phyloP scores from a whole-genome alignment of 2,329 filamentous ascomycete species.

The Penicillium sp. region DNA sequence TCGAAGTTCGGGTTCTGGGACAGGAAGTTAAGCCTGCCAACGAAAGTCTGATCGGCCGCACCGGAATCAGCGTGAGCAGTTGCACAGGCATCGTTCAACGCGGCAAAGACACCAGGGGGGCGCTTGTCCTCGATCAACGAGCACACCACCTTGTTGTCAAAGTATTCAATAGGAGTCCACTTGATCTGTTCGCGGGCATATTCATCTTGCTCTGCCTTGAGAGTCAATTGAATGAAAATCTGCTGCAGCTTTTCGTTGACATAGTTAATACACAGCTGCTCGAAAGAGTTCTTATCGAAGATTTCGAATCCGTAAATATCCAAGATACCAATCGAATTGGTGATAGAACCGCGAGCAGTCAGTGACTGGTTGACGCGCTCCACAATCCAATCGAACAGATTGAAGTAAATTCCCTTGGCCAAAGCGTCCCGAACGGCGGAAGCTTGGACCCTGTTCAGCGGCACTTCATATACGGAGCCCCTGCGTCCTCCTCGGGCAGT shows the following conservation, averaged over 20 bases:
- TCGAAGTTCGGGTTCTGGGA: slow-evolving; percentile 84
- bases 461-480: slow-evolving; percentile 69
- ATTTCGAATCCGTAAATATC: slow-evolving; percentile 99
- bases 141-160: slow-evolving; percentile 98
- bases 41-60: slow-evolving; percentile 93
- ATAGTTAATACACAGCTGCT: slow-evolving; percentile 99
- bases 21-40: slow-evolving; percentile 86
- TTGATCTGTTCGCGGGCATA: slow-evolving; percentile 94
- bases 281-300: slow-evolving; percentile 98
- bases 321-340: slow-evolving; percentile 90
- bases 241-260: slow-evolving; percentile 99
- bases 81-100: slow-evolving; percentile 94
- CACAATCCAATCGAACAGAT: slow-evolving; percentile 98
- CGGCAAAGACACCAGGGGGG: slow-evolving; percentile 89
- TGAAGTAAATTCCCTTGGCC: slow-evolving; percentile 94
- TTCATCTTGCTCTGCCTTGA: slow-evolving; percentile 97
- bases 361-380: slow-evolving; percentile 85
- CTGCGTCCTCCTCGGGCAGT: slow-evolving; percentile 64
- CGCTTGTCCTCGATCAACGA: slow-evolving; percentile 91
- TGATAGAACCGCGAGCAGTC: slow-evolving; percentile 69
- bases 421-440: slow-evolving; percentile 83
- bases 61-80: slow-evolving; percentile 95
- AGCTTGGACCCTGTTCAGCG: slow-evolving; percentile 84
- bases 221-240: slow-evolving; percentile 95
- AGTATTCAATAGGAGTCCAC: slow-evolving; percentile 99